phyloP scores from a whole-genome alignment of 116 monocot genomes.

The Zostera marina region DNA sequence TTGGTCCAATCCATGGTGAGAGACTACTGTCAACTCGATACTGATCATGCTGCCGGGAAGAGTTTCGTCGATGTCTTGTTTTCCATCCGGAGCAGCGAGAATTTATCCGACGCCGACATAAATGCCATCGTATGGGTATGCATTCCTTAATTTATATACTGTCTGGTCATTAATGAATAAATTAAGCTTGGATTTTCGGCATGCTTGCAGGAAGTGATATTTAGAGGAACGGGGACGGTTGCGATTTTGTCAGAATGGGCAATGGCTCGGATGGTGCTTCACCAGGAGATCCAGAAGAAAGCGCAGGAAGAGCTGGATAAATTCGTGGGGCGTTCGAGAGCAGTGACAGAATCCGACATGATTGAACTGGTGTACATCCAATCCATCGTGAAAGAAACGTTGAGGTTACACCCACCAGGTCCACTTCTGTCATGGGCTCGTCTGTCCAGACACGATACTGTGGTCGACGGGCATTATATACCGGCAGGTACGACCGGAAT shows the following conservation, averaged over 20 bases:
- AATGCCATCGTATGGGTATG: slow-evolving; percentile 42
- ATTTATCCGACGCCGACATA: slow-evolving; percentile 34
- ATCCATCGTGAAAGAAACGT: slow-evolving; percentile 42
- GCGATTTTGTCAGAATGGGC: slow-evolving; percentile 63
- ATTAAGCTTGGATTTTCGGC: no score
- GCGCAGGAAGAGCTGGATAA: slow-evolving; percentile 42
- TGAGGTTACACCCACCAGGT: slow-evolving; percentile 62
- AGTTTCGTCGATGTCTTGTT: slow-evolving; percentile 45
- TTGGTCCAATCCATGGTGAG: slow-evolving; percentile 15
- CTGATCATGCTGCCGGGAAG: no score
- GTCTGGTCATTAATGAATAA: no score
- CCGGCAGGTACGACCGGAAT: slow-evolving; percentile 43
- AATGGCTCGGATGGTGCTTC: slow-evolving; percentile 50
- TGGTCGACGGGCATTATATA: slow-evolving; percentile 22
- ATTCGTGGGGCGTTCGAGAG: slow-evolving; percentile 19
- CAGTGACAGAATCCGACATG: slow-evolving; percentile 34
- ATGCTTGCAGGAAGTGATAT: slow-evolving; percentile 80
- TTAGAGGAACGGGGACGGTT: slow-evolving; percentile 78
- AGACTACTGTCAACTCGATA: slow-evolving; percentile 5
- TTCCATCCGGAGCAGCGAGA: slow-evolving; percentile 20
- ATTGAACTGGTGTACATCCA: slow-evolving; percentile 33
- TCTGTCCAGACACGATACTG: slow-evolving; percentile 23
- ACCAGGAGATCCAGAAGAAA: slow-evolving; percentile 46
- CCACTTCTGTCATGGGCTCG: slow-evolving; percentile 81
- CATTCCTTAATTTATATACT: no score